Conservation (phyloP, 495 filamentous ascomycete species). For the Oidiodendron maius region DNA sequence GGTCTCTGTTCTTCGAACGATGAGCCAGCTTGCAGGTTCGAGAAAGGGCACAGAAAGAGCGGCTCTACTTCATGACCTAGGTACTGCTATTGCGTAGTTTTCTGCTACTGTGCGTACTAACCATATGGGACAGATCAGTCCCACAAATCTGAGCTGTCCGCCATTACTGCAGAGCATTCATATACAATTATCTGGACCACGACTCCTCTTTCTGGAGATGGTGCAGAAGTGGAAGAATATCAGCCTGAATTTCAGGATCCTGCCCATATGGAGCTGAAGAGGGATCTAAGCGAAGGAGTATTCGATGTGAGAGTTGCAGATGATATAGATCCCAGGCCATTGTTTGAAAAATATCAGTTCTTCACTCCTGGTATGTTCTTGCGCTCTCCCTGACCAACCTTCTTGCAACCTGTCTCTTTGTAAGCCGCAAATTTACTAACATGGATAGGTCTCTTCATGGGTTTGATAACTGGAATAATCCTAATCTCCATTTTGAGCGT, state of each 20-base stretch:
- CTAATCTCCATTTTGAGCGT: conserved; percentile 72
- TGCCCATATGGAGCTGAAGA: conserved; percentile 44
- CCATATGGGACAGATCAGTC: background rate
- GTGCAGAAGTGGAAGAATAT: conserved; percentile 35
- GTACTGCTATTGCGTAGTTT: background rate
- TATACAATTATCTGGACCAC: conserved; percentile 42
- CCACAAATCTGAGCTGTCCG: background rate
- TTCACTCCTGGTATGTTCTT: conserved; percentile 56
- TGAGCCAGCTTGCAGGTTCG: background rate
- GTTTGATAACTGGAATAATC: conserved; percentile 58
- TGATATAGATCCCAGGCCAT: conserved; percentile 38
- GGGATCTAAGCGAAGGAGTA: conserved; percentile 28
- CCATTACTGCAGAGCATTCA: conserved; percentile 9
- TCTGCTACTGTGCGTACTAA: background rate
- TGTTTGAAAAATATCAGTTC: conserved; percentile 91
- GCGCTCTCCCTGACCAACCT: background rate
- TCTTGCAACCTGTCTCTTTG: background rate
- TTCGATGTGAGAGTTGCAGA: conserved; percentile 24
- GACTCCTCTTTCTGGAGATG: conserved; percentile 3
- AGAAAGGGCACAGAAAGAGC: background rate
- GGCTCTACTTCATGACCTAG: background rate
- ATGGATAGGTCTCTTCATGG: conserved; percentile 72
- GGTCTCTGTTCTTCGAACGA: background rate
- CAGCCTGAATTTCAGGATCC: conserved; percentile 36
- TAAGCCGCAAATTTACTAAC: background rate